phyloP scores from a whole-genome alignment of 306 rosid genomes.

The Rubus idaeus region DNA sequence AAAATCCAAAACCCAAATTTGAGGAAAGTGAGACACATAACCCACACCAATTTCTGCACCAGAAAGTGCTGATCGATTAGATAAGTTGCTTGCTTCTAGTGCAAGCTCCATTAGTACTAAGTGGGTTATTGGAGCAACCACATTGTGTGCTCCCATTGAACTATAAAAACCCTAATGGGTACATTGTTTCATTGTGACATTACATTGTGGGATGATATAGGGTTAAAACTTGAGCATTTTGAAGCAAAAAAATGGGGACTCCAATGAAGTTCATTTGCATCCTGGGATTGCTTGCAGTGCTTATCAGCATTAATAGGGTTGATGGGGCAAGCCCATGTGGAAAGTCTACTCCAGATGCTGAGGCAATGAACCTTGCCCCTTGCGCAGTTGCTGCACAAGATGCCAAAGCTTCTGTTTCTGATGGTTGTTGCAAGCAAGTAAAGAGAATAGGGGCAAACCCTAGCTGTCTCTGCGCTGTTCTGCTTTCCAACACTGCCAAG shows the following conservation, averaged over 20 bases:
- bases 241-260: constrained; percentile 27
- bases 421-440: constrained; percentile 46
- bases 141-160: constrained; percentile 17
- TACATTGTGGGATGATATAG: neutral
- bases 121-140: constrained; percentile 40
- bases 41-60: neutral
- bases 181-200: neutral
- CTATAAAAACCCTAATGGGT: constrained; percentile 34
- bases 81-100: constrained; percentile 34
- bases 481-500: constrained; percentile 56
- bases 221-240: neutral
- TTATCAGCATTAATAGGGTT: constrained; percentile 27
- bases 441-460: constrained; percentile 51
- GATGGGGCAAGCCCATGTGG: constrained; percentile 63
- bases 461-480: constrained; percentile 51
- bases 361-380: constrained; percentile 56
- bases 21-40: constrained; percentile 15
- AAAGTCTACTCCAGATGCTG: constrained; percentile 49
- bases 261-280: constrained; percentile 36
- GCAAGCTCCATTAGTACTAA: constrained; percentile 47
- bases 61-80: constrained; percentile 29
- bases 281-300: constrained; percentile 34
- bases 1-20: constrained; percentile 25
- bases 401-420: constrained; percentile 46
- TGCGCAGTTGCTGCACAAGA: constrained; percentile 58